Evolutionary conservation across 129 eudicot species (phyloP).

Genomic region (Saposhnikovia divaricata): DNA sequence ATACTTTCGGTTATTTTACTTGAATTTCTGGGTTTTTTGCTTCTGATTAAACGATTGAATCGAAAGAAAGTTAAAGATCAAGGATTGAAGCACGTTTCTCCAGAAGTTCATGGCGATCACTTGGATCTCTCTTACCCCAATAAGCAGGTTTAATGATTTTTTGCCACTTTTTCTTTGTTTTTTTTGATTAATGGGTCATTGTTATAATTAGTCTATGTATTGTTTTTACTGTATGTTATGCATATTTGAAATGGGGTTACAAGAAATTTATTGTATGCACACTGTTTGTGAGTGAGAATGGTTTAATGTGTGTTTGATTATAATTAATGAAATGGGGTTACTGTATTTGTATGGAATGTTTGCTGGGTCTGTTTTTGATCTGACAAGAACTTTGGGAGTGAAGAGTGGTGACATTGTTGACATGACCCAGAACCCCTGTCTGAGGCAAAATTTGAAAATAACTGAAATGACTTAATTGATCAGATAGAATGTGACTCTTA

Average conservation of each 20-base stretch:
- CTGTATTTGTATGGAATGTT: too few relatives aligned
- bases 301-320: not conserved
- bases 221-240: not conserved
- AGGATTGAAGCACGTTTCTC: constrained; percentile 17
- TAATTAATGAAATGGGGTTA: too few relatives aligned
- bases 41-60: constrained; percentile 30
- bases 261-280: too few relatives aligned
- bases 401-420: not conserved
- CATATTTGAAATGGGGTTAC: not conserved
- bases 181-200: not conserved
- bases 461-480: too few relatives aligned
- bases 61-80: constrained; percentile 24
- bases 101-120: constrained; percentile 16
- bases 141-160: constrained; percentile 36
- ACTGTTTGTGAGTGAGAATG: not conserved
- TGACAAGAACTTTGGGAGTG: not conserved
- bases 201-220: not conserved
- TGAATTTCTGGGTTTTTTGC: constrained; percentile 38
- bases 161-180: not conserved
- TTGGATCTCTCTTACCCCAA: constrained; percentile 26
- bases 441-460: too few relatives aligned
- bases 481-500: not conserved
- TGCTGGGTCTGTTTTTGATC: not conserved
- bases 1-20: constrained; percentile 35
- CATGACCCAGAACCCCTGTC: too few relatives aligned